These are phyloP conservation scores for Aureobasidium leucospermi DNA, from an alignment of 2,329 filamentous ascomycete species.

Conservation along the genomic window DNA sequence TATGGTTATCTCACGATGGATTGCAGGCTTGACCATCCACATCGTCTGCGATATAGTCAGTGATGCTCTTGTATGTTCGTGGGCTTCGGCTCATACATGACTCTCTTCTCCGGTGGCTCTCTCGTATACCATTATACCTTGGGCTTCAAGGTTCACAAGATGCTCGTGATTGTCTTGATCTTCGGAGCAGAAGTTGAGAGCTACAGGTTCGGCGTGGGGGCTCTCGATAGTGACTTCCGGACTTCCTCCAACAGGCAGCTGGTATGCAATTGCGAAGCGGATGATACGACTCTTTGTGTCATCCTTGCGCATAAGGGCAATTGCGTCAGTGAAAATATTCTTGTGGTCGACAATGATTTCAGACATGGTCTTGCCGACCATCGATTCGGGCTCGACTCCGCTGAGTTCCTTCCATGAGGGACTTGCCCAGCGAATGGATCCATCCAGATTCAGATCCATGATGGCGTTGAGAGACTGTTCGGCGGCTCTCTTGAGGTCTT, in stretches of 20 bases:
- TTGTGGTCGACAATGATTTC: conserved; percentile 77
- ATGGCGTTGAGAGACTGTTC: conserved; percentile 97
- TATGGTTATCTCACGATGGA: conserved; percentile 87
- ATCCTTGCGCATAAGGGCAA: conserved; percentile 85
- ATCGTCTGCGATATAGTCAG: conserved; percentile 62
- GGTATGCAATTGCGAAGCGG: conserved; percentile 64
- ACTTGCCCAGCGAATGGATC: conserved; percentile 89
- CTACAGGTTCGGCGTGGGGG: neutral
- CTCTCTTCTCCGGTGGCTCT: conserved; percentile 76
- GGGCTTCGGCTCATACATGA: conserved; percentile 55
- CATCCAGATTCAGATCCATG: conserved; percentile 84
- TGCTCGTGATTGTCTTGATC: conserved; percentile 27
- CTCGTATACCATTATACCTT: conserved; percentile 98
- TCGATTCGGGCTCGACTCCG: conserved; percentile 64
- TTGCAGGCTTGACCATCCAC: conserved; percentile 98
- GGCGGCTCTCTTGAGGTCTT: conserved; percentile 89
- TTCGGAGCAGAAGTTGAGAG: conserved; percentile 22
- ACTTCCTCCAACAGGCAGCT: neutral
- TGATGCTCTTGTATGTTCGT: conserved; percentile 21
- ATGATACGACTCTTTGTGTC: conserved; percentile 89
- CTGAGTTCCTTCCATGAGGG: conserved; percentile 93
- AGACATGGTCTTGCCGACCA: conserved; percentile 70
- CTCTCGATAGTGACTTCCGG: neutral
- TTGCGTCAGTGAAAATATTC: conserved; percentile 69
- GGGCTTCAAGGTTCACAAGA: conserved; percentile 80